phyloP scores from a whole-genome alignment of 495 filamentous ascomycete genomes.

The Aspergillus asperescens region DNA sequence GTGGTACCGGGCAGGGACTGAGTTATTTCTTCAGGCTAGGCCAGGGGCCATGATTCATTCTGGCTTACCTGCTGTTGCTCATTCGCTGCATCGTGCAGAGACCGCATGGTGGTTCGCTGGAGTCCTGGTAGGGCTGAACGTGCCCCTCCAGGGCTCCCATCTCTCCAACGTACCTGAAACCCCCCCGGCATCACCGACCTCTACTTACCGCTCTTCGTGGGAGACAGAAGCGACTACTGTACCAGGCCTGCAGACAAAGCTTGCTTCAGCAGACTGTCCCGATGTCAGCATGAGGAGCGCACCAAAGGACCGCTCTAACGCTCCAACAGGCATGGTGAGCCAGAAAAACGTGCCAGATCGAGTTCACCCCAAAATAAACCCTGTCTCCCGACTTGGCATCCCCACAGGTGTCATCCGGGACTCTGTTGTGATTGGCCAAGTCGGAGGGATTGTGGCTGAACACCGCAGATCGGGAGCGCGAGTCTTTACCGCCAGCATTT shows the following conservation, averaged over 20 bases:
- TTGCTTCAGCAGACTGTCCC: background rate
- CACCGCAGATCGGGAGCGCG: constrained; percentile 1
- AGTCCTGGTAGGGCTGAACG: constrained; percentile 19
- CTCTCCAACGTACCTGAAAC: background rate
- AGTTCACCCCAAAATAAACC: background rate
- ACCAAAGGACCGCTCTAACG: background rate
- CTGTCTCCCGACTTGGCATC: constrained; percentile 1
- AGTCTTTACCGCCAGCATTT: constrained; percentile 6
- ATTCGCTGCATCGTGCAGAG: background rate
- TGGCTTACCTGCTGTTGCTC: background rate
- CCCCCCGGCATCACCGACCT: background rate
- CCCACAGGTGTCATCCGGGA: background rate
- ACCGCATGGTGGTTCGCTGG: background rate
- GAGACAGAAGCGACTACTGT: background rate
- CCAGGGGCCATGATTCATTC: background rate
- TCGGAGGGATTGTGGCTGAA: constrained; percentile 2
- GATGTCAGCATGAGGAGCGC: background rate
- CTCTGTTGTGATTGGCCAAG: background rate
- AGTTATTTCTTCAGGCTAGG: background rate
- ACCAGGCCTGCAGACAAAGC: background rate
- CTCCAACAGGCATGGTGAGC: too few relatives aligned
- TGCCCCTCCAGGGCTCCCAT: background rate
- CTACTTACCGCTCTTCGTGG: constrained; percentile 3
- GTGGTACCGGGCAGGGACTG: background rate
- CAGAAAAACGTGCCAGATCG: background rate